Evolutionary conservation across 306 rosid species (phyloP).

Genomic region (Abrus precatorius): DNA sequence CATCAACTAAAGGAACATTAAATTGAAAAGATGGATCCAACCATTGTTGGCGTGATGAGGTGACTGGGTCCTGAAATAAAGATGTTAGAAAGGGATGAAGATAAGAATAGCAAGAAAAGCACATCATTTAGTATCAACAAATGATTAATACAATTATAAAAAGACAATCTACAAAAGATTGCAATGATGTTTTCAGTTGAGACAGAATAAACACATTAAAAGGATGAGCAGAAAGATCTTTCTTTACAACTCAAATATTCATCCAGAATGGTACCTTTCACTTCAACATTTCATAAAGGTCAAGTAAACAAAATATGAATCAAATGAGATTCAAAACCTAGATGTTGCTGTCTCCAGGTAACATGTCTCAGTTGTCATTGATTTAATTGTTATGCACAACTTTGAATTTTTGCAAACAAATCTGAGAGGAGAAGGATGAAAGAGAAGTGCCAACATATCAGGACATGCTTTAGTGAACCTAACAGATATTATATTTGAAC

Average conservation of each 20-base stretch:
- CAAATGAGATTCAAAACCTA: constrained; percentile 31
- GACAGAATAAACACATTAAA: constrained; percentile 22
- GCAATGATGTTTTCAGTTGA: neutral
- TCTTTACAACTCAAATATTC: constrained; percentile 12
- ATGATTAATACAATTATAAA: neutral
- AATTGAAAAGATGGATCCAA: constrained; percentile 73
- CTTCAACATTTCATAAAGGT: constrained; percentile 15
- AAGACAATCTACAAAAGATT: neutral
- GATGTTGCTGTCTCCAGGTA: neutral
- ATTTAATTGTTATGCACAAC: constrained; percentile 36
- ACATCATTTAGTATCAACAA: constrained; percentile 13
- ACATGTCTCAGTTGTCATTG: constrained; percentile 17
- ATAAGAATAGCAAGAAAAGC: neutral
- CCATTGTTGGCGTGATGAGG: constrained; percentile 68
- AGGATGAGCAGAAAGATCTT: neutral
- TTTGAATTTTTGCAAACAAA: neutral
- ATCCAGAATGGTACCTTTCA: neutral
- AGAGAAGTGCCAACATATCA: neutral
- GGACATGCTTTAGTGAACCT: neutral
- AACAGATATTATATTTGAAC: neutral
- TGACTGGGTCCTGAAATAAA: constrained; percentile 65
- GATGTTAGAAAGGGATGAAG: constrained; percentile 9
- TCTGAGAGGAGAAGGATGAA: neutral
- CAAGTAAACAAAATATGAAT: constrained; percentile 9
- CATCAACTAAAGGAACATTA: constrained; percentile 91